Evolutionary conservation across 2,329 filamentous ascomycete genomes (phyloP), one percentile per base, ranked within the genome.

Genomic region (Fusarium camptoceras): DNA sequence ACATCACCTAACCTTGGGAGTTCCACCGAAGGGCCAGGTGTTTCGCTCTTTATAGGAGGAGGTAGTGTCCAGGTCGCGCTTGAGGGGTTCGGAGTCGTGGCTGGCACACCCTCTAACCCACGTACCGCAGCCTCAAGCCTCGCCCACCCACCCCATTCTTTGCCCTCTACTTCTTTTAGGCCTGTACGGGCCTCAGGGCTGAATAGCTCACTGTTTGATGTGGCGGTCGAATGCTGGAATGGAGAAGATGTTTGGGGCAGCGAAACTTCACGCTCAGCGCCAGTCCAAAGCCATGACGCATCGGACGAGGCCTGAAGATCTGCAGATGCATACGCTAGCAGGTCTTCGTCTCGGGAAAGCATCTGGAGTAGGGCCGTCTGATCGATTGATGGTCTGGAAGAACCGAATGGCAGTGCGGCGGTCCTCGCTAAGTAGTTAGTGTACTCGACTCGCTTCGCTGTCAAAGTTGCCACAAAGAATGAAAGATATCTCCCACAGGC

Each of bases 251-350:
- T 65, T 43, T 73, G 75, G 37, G 71, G 68, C 12, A 76, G 65
- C 7, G 83, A 72, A 3, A 75, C 66, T 43, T 86, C 85, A 43
- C 79, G 78, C 73, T 91, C 90, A 37, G 85, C 85, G 30, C 87
- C 85, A 74, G 87, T 81, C 95, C 94, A 98, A 6, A 94, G 87
- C 95, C 95, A 98, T 15, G 91, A 90, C 37, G 88, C 88, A 55
- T 94, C 91, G 0, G 86, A 85, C n/a, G 87, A 89, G 2, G 91
- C 92, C 80, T 98, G 95, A 75, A 97, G 84, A 80, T 98, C 96
- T 0, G 91, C 92, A 30, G 92, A 95, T 2, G 92, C 89, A 74
- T 97, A 97, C 0, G 91, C 93, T 28, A 98, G 82, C 72, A 98
- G 87, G 77, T 98, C 95, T 77, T 98, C 94, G 75, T 99, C 94